A percentile compares a stretch with the other conserved stretches of the same genome.
Evolutionary conservation across 176 grass and related monocot species (phyloP).

Genomic region (Otatea glauca): DNA sequence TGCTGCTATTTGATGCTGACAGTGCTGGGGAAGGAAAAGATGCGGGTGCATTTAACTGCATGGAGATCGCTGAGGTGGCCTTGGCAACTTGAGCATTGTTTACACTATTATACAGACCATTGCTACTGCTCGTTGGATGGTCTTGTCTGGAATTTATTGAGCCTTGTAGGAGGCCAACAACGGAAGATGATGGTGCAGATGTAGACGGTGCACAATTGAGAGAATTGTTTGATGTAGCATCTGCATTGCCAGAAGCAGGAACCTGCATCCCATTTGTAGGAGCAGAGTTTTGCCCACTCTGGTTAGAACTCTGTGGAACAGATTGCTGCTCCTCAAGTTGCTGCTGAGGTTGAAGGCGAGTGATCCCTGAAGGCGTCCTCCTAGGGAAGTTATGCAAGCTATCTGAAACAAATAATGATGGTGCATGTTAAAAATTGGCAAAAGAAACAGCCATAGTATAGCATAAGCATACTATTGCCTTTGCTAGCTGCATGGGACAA

Average conservation of each 20-base stretch:
- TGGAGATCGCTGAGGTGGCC: constrained; percentile 48
- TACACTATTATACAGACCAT: constrained; percentile 42
- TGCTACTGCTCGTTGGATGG: constrained; percentile 48
- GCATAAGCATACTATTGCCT: not conserved
- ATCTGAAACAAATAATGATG: constrained; percentile 56
- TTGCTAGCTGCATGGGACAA: not conserved
- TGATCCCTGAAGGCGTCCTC: constrained; percentile 65
- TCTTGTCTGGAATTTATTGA: constrained; percentile 65
- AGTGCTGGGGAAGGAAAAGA: constrained; percentile 47
- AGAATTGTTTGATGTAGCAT: constrained; percentile 43
- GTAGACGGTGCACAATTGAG: constrained; percentile 54
- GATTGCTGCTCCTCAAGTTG: constrained; percentile 62
- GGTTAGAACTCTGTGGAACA: constrained; percentile 66
- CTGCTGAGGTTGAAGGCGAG: constrained; percentile 52
- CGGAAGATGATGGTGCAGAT: constrained; percentile 40
- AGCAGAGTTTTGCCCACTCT: constrained; percentile 60
- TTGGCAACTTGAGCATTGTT: constrained; percentile 47
- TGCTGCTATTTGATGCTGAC: constrained; percentile 55
- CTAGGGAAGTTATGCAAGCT: constrained; percentile 79
- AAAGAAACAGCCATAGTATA: not conserved
- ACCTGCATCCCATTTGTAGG: constrained; percentile 43
- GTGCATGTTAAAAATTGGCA: constrained; percentile 4
- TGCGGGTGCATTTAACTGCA: constrained; percentile 51
- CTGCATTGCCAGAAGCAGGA: constrained; percentile 55
- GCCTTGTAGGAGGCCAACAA: constrained; percentile 50